These are phyloP conservation scores for Sergeia podlipaevii DNA, from an alignment of 208 protist genomes.

Conservation along the genomic window DNA sequence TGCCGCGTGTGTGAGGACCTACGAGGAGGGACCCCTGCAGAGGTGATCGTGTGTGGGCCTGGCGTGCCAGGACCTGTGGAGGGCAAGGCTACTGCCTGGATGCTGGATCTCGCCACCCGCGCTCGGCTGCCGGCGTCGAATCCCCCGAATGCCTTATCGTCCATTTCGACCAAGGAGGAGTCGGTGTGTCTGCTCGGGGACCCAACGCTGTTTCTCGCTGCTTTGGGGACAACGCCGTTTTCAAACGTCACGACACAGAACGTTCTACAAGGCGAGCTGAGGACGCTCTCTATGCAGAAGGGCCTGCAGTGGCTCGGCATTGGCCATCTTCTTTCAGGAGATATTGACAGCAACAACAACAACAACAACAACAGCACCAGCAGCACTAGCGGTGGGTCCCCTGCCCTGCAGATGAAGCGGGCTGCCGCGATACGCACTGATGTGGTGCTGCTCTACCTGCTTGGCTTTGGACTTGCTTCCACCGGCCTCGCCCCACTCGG, in stretches of 20 bases:
- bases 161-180: constrained; percentile 33
- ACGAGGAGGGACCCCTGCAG: constrained; percentile 30
- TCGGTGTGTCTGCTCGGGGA: constrained; percentile 61
- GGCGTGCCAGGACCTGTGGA: constrained; percentile 54
- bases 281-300: constrained; percentile 50
- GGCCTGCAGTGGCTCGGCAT: constrained; percentile 66
- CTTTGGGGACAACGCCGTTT: constrained; percentile 56
- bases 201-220: constrained; percentile 52
- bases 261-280: constrained; percentile 53
- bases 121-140: constrained; percentile 10
- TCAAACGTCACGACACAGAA: constrained; percentile 63
- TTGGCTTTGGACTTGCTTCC: constrained; percentile 42
- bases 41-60: constrained; percentile 55
- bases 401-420: constrained; percentile 13
- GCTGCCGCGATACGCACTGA: constrained; percentile 55
- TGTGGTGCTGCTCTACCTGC: constrained; percentile 55
- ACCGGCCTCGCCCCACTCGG: constrained; percentile 40
- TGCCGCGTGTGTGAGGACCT: constrained; percentile 29
- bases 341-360: too few relatives aligned
- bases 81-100: constrained; percentile 64
- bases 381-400: not conserved
- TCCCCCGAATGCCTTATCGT: constrained; percentile 9
- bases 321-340: constrained; percentile 31
- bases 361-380: not conserved
- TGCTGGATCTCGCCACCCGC: constrained; percentile 71